Evolutionary conservation across 169 alveolate genomes (phyloP).

Genomic region (Eimeria tenella): DNA sequence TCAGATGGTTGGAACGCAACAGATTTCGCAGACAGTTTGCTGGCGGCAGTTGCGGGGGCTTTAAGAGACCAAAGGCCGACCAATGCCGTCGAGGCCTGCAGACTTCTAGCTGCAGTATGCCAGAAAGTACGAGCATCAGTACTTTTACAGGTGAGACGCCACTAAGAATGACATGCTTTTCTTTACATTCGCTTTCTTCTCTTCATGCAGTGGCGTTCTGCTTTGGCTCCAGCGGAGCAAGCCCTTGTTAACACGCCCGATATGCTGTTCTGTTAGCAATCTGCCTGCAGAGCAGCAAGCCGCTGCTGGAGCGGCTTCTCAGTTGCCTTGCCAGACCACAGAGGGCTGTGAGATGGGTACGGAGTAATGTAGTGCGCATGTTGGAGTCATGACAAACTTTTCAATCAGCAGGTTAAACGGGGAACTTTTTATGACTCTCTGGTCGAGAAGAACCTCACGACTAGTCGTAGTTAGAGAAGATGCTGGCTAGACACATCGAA

Average conservation of each 20-base stretch:
- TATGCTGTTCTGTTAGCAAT: not conserved
- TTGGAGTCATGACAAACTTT: no score
- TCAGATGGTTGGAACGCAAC: constrained; percentile 60
- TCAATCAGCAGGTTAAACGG: not conserved
- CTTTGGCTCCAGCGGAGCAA: not conserved
- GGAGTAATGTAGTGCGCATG: not conserved
- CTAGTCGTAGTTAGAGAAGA: no score
- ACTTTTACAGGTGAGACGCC: constrained; percentile 3
- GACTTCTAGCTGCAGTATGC: constrained; percentile 49
- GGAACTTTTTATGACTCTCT: no score
- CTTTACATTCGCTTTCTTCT: not conserved
- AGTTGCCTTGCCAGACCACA: constrained; percentile 69
- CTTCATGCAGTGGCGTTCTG: not conserved
- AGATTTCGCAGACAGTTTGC: constrained; percentile 58
- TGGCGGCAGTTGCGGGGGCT: constrained; percentile 61
- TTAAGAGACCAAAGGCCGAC: constrained; percentile 64
- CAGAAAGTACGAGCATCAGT: constrained; percentile 22
- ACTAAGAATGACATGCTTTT: not conserved
- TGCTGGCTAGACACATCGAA: no score
- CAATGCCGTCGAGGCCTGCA: constrained; percentile 70
- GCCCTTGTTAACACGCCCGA: not conserved
- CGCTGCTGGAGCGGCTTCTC: constrained; percentile 39
- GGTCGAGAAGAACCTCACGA: not conserved
- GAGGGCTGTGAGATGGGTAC: constrained; percentile 61
- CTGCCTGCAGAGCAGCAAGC: constrained; percentile 42